Percentiles rank a stretch among this genome's conserved stretches.
phyloP scores from a whole-genome alignment of 164 flowering plant species.

The Annona cherimola region DNA sequence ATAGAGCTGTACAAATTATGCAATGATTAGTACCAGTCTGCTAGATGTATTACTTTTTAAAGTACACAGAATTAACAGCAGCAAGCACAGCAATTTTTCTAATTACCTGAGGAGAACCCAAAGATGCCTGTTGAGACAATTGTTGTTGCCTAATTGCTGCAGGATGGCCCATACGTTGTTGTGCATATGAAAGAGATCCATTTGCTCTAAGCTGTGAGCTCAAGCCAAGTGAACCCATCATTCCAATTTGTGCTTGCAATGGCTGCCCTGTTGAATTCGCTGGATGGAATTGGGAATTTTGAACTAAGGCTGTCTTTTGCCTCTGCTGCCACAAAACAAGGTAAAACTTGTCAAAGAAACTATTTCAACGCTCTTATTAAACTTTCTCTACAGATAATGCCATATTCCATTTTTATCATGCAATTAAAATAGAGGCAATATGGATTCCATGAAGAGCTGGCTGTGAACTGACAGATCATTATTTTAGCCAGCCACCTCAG shows the following conservation, averaged over 20 bases:
- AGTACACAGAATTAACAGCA: too few relatives aligned
- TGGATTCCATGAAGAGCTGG: background rate
- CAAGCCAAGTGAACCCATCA: conserved; percentile 57
- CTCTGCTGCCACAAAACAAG: conserved; percentile 46
- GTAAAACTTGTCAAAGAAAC: too few relatives aligned
- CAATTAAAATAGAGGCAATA: background rate
- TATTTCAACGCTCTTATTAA: background rate
- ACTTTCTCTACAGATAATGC: background rate
- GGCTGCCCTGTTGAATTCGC: conserved; percentile 64
- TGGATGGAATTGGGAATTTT: conserved; percentile 61
- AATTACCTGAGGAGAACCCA: conserved; percentile 65
- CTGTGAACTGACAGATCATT: background rate
- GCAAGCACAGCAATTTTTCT: background rate
- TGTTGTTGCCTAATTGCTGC: conserved; percentile 56
- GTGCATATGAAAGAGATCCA: conserved; percentile 54
- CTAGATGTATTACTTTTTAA: background rate
- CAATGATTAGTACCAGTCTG: background rate
- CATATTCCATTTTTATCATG: background rate
- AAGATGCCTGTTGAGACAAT: conserved; percentile 53
- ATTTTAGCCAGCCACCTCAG: background rate
- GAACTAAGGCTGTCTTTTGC: conserved; percentile 67
- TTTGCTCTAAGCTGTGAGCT: conserved; percentile 56
- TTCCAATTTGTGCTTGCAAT: conserved; percentile 67
- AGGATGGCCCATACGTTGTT: conserved; percentile 53
- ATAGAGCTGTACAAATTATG: background rate